A percentile compares a stretch with the other conserved stretches of the same genome.
Evolutionary conservation across 2,329 filamentous ascomycete species (phyloP).

Genomic region (Diaporthe eres): DNA sequence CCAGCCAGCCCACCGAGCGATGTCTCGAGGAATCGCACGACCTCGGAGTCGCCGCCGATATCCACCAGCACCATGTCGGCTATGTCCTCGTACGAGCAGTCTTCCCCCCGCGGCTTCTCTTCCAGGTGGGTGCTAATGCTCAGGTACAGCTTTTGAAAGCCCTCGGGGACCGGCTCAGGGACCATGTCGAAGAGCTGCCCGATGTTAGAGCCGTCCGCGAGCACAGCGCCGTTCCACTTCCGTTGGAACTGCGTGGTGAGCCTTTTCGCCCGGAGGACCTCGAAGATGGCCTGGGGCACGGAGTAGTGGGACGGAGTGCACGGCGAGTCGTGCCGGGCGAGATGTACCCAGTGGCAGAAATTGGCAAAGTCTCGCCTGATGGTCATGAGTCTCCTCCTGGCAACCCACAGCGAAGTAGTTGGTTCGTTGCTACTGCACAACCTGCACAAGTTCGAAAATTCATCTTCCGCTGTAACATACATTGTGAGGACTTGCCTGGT

Average conservation of each 20-base stretch:
- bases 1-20: conserved; percentile 2
- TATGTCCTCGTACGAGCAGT: background rate
- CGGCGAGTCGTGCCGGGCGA: conserved; percentile 7
- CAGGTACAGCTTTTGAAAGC: conserved; percentile 9
- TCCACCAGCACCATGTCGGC: conserved; percentile 1
- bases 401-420: conserved; percentile 5
- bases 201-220: conserved; percentile 21
- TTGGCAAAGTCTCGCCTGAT: conserved; percentile 1
- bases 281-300: conserved; percentile 12
- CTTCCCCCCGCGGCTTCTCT: background rate
- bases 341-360: background rate
- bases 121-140: conserved; percentile 10
- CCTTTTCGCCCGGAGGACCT: conserved; percentile 1
- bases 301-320: conserved; percentile 17
- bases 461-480: background rate
- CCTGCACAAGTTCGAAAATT: background rate
- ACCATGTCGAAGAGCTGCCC: conserved; percentile 14
- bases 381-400: background rate
- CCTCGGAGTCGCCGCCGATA: conserved; percentile 4
- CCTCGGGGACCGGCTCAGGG: background rate
- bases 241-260: conserved; percentile 10
- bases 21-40: background rate
- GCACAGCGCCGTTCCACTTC: conserved; percentile 3
- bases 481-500: background rate
- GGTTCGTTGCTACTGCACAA: background rate